Conservation (phyloP, 345 rosid species). For the Brassica rapa region DNA sequence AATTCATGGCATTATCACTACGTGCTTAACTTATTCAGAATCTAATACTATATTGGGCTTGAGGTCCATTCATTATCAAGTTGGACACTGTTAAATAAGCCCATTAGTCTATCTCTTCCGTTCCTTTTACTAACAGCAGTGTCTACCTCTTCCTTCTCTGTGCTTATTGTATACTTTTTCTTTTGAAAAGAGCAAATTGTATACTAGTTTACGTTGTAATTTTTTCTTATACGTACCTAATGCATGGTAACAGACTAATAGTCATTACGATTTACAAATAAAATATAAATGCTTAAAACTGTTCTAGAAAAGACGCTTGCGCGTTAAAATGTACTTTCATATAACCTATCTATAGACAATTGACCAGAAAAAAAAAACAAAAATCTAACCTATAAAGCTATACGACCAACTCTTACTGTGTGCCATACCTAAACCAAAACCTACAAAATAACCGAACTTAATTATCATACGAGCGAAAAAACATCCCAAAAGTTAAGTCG, state of each 20-base stretch:
- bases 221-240: background rate
- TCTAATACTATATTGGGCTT: conserved; percentile 3
- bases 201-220: no score
- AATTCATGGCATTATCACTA: background rate
- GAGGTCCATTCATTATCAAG: background rate
- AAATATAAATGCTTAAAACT: background rate
- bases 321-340: conserved; percentile 21
- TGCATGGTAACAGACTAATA: background rate
- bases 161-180: background rate
- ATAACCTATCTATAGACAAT: background rate
- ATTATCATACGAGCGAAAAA: background rate
- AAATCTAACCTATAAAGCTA: background rate
- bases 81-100: background rate
- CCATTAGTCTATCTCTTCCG: background rate
- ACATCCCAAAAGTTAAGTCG: background rate
- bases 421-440: conserved; percentile 19
- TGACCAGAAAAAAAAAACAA: background rate
- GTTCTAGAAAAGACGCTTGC: conserved; percentile 2
- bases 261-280: background rate
- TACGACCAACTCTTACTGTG: conserved; percentile 24
- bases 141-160: background rate
- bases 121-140: background rate
- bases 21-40: background rate
- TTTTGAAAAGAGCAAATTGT: background rate
- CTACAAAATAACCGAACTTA: background rate